phyloP scores from a whole-genome alignment of 2,329 filamentous ascomycete species.

The Nigrospora osmanthi region DNA sequence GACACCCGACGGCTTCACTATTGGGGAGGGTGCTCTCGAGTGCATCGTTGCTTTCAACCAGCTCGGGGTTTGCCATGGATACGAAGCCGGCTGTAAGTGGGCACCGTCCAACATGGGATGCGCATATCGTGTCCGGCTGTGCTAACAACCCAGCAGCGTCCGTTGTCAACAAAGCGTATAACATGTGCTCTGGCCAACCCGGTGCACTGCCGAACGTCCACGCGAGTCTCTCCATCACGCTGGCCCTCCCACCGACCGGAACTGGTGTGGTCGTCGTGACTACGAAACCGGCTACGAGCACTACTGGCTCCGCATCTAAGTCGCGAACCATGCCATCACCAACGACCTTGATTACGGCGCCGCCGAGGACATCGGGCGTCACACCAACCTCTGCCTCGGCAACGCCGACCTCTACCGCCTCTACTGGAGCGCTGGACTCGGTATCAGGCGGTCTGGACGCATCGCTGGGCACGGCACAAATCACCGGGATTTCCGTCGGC shows the following conservation, averaged over 20 bases:
- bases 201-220: slow-evolving; percentile 50
- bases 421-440: background rate
- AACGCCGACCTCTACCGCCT: slow-evolving; percentile 1
- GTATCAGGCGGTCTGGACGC: slow-evolving; percentile 4
- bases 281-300: slow-evolving; percentile 3
- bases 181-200: slow-evolving; percentile 47
- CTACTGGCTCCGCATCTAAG: slow-evolving; percentile 4
- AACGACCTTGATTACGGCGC: background rate
- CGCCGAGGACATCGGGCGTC: background rate
- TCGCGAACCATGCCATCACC: slow-evolving; percentile 2
- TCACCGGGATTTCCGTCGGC: slow-evolving; percentile 52
- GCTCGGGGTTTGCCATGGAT: slow-evolving; percentile 41
- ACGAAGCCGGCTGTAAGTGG: slow-evolving; percentile 30
- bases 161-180: slow-evolving; percentile 40
- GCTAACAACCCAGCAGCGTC: slow-evolving; percentile 16
- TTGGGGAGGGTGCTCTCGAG: slow-evolving; percentile 64
- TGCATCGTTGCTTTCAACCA: slow-evolving; percentile 51
- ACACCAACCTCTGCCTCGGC: slow-evolving; percentile 3
- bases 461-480: slow-evolving; percentile 31
- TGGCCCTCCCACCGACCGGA: slow-evolving; percentile 31
- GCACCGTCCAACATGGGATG: background rate
- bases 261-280: slow-evolving; percentile 11
- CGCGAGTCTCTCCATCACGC: slow-evolving; percentile 47
- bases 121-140: no score
- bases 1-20: slow-evolving; percentile 54